Evolutionary conservation across 352 stramenopile genomes (phyloP).

Genomic region (Globisporangium apiculatum): DNA sequence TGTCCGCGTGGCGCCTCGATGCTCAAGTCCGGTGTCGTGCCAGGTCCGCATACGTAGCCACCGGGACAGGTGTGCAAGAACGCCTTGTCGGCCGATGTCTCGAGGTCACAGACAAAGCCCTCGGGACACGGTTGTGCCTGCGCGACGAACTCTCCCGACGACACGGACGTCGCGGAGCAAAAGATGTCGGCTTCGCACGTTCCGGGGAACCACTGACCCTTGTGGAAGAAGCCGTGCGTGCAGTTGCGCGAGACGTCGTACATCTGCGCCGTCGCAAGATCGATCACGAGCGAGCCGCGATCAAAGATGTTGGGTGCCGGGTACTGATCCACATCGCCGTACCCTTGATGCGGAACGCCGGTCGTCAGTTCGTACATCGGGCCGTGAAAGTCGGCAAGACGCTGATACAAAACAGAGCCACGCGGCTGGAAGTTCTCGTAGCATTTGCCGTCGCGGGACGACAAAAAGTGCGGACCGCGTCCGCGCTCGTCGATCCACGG

Average conservation of each 20-base stretch:
- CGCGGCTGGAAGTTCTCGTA: slow-evolving; percentile 90
- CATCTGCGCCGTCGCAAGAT: slow-evolving; percentile 72
- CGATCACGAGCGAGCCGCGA: slow-evolving; percentile 80
- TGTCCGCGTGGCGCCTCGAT: slow-evolving; percentile 87
- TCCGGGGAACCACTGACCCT: slow-evolving; percentile 91
- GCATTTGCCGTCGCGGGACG: slow-evolving; percentile 79
- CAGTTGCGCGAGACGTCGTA: slow-evolving; percentile 92
- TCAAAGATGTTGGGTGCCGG: slow-evolving; percentile 79
- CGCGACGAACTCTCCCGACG: slow-evolving; percentile 25
- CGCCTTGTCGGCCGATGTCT: slow-evolving; percentile 77
- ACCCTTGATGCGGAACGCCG: slow-evolving; percentile 90
- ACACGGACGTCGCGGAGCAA: slow-evolving; percentile 37
- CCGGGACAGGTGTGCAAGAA: slow-evolving; percentile 73
- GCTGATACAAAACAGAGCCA: slow-evolving; percentile 90
- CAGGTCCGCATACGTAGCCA: slow-evolving; percentile 93
- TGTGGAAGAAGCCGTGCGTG: slow-evolving; percentile 87
- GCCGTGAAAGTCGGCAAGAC: slow-evolving; percentile 92
- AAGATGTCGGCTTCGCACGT: slow-evolving; percentile 96
- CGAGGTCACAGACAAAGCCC: slow-evolving; percentile 93
- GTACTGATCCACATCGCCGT: slow-evolving; percentile 79
- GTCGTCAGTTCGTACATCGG: slow-evolving; percentile 91
- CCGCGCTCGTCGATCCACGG: slow-evolving; percentile 94
- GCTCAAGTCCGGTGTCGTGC: slow-evolving; percentile 90
- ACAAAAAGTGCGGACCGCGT: slow-evolving; percentile 87
- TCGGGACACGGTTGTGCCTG: slow-evolving; percentile 91